Evolutionary conservation across 1,284 basidiomycete species (phyloP), one percentile per base, ranked within the genome.

Genomic region (Porodaedalea pini): DNA sequence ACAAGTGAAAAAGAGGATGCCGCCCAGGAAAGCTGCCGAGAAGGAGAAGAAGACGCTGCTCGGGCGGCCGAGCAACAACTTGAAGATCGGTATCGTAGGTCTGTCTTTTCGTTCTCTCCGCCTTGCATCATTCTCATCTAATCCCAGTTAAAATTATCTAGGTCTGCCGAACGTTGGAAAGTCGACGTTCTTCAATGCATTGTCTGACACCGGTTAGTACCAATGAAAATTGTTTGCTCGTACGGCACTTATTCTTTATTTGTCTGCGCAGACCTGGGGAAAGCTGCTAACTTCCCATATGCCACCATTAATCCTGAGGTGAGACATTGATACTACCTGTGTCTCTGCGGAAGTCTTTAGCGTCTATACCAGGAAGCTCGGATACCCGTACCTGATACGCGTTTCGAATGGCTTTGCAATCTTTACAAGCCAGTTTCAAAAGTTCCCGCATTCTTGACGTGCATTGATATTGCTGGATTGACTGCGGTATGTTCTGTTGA

Each of bases 261-360:
- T 56, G 25, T 40, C 55, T 58, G 43, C 17, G 32, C 62, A 94
- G 90, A 98, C 74, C 82, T 98, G n/a, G 96, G 92, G 65, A 96
- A 97, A 73, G 88, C 93, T 45, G 94, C 94, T 73, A 99, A 99
- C 80, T 99, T 97, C 72, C 97, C 97, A 17, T 99, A 98, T 68
- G 94, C 94, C 11, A 98, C 95, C 53, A 97, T 98, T 71, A 89
- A 93, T 75, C 93, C 79, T 66, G 93, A 86, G 80, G 76, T 77
- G 60, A 52, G 68, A 67, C 17, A 17, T 11, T 17, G 15, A 7
- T 32, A 23, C 7, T 43, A 37, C 4, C 13, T 40, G 19, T 15
- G 13, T 44, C 27, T 47, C 27, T 17, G 13, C 27, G 49, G 31
- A 36, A 4, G 48, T 34, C 40, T 17, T 40, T 25, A 41, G 25